These are phyloP conservation scores for Pseudogymnoascus sp. DNA, from an alignment of 2,329 filamentous ascomycete species.

Conservation along the genomic window DNA sequence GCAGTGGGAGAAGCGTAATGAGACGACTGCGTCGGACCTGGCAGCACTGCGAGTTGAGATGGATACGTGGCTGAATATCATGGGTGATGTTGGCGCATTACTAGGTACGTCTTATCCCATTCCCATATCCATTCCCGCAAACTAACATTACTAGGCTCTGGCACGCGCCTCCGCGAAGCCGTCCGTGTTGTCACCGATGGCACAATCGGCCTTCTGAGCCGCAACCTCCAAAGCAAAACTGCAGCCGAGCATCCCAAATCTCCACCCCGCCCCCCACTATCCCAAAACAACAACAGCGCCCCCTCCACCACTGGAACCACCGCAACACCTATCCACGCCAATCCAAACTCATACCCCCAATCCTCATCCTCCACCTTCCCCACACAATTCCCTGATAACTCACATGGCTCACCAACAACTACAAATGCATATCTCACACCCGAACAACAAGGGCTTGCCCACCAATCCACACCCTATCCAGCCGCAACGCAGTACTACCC, in stretches of 20 bases:
- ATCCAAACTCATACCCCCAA: conserved; percentile 9
- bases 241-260: background rate
- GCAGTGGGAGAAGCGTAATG: conserved; percentile 57
- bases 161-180: conserved; percentile 37
- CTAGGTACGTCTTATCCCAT: conserved; percentile 44
- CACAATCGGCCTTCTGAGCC: conserved; percentile 38
- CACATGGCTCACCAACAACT: conserved; percentile 10
- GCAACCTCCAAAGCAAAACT: conserved; percentile 30
- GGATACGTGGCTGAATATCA: conserved; percentile 59
- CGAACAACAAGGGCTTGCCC: conserved; percentile 16
- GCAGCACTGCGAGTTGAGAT: conserved; percentile 57
- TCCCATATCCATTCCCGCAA: background rate
- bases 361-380: conserved; percentile 4
- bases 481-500: conserved; percentile 27
- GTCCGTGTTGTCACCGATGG: conserved; percentile 41
- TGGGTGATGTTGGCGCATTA: conserved; percentile 58
- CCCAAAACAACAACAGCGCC: conserved; percentile 1
- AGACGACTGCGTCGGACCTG: conserved; percentile 51
- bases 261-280: background rate
- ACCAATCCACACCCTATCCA: conserved; percentile 25
- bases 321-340: background rate
- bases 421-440: conserved; percentile 15
- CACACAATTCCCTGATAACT: conserved; percentile 12
- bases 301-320: background rate
- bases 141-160: conserved; percentile 33